These are phyloP conservation scores for Filosporella fistucella DNA, from an alignment of 495 filamentous ascomycete species.

Conservation along the genomic window DNA sequence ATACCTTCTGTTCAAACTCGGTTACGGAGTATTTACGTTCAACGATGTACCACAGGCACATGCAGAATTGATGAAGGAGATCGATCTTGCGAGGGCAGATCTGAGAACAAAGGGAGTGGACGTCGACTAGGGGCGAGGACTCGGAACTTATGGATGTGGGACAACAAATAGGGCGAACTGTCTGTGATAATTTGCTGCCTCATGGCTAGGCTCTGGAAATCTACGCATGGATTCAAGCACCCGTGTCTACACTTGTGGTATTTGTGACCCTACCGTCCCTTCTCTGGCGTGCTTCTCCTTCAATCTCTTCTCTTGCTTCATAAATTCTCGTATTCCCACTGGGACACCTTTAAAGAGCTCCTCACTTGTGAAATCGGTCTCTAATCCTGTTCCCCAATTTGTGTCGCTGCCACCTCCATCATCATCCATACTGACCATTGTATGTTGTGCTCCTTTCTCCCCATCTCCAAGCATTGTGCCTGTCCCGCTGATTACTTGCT, in stretches of 20 bases:
- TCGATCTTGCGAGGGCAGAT: conserved; percentile 63
- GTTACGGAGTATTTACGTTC: conserved; percentile 90
- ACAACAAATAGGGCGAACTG: not conserved
- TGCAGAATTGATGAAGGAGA: conserved; percentile 80
- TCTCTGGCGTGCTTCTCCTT: conserved; percentile 62
- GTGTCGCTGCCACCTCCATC: conserved; percentile 71
- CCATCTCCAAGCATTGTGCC: conserved; percentile 24
- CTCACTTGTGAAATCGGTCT: conserved; percentile 43
- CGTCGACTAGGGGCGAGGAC: conserved; percentile 49
- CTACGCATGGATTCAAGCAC: not conserved
- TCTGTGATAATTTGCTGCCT: not conserved
- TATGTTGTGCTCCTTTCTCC: conserved; percentile 31
- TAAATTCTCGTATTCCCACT: conserved; percentile 93
- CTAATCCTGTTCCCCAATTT: conserved; percentile 53
- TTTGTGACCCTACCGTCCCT: conserved; percentile 14
- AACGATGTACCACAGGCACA: conserved; percentile 92
- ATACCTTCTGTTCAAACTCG: conserved; percentile 87
- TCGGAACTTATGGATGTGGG: not conserved
- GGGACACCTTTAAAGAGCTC: conserved; percentile 79
- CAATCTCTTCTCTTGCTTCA: conserved; percentile 92
- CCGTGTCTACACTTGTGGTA: not conserved
- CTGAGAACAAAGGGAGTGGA: conserved; percentile 65
- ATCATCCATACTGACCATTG: conserved; percentile 67
- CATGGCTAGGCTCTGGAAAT: not conserved
- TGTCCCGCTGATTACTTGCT: conserved; percentile 33